Evolutionary conservation across 345 rosid species (phyloP), one percentile per base, ranked within the genome.

Genomic region (Linum usitatissimum): DNA sequence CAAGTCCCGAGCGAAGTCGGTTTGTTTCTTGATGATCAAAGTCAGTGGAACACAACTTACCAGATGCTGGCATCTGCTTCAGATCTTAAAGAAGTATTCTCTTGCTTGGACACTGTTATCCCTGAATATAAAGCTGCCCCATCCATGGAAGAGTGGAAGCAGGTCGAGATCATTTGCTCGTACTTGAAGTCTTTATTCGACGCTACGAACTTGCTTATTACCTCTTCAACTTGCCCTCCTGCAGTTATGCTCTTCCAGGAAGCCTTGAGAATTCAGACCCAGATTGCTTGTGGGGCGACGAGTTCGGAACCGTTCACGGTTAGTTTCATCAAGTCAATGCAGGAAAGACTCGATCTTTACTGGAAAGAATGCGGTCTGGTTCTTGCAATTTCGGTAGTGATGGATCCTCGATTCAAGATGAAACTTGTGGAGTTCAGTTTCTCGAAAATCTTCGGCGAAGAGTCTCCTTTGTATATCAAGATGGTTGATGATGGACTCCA

Each of bases 321-420:
- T 68, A 76, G 69, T 72, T 69, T 88, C 61, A 77, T 78, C 53
- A 81, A 60, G 71, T 68, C 79, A 78, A 17, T 85, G 87, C 74
- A 86, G 75, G 74, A 81, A 59, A 85, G 38, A 7, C 8, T 34
- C 5, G 38, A 34, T 34, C 38, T 4, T 5, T 34, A 34, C 38
- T 34, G 38, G 77, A 82, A 76, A 68, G 92, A 85, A 61, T 84
- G 90, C 78, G 81, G 95, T 82, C 75, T 92, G 59, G 72, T 83
- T 55, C 67, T 92, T 72, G 88, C 96, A 1, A 65, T 77, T 79
- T 92, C 95, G 17, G 92, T 85, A 28, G 85, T 85, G 51, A 81
- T 92, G 79, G 98, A 92, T 80, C 98, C 98, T 4, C 85, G 98
- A 67, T 91, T 82, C 75, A 88, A 91, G 73, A 83, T 92, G 95